Evolutionary conservation across 208 protist species (phyloP).

Genomic region (Jaenimonas drosophilae): DNA sequence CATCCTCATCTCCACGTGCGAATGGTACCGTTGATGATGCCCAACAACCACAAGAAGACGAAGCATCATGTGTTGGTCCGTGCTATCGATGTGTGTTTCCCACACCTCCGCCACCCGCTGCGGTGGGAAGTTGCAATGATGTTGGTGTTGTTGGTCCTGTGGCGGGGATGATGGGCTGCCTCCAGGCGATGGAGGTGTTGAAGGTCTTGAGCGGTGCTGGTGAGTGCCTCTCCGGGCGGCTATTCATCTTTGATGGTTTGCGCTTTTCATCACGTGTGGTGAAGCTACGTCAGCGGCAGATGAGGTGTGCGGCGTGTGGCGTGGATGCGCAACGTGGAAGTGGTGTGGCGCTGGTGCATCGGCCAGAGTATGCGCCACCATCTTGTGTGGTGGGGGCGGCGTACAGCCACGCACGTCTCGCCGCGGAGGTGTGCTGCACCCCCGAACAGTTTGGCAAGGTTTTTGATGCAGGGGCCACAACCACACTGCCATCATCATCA

Average conservation of each 20-base stretch:
- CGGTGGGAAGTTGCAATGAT: slow-evolving; percentile 89
- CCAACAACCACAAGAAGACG: slow-evolving; percentile 2
- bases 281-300: slow-evolving; percentile 35
- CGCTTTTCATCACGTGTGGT: slow-evolving; percentile 57
- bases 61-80: slow-evolving; percentile 24
- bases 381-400: no score
- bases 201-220: slow-evolving; percentile 78
- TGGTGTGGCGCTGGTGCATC: neutral
- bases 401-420: no score
- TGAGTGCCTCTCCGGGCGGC: slow-evolving; percentile 45
- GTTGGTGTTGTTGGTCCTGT: slow-evolving; percentile 89
- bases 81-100: slow-evolving; percentile 94
- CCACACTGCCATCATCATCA: no score
- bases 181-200: slow-evolving; percentile 90
- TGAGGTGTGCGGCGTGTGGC: slow-evolving; percentile 63
- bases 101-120: slow-evolving; percentile 55
- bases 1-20: no score
- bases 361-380: neutral
- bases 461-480: no score
- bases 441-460: no score
- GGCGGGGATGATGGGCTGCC: slow-evolving; percentile 90
- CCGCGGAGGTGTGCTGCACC: no score
- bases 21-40: neutral
- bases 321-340: neutral
- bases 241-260: slow-evolving; percentile 86